Evolutionary conservation across 1,284 basidiomycete genomes (phyloP).

Genomic region (Sporisorium scitamineum): DNA sequence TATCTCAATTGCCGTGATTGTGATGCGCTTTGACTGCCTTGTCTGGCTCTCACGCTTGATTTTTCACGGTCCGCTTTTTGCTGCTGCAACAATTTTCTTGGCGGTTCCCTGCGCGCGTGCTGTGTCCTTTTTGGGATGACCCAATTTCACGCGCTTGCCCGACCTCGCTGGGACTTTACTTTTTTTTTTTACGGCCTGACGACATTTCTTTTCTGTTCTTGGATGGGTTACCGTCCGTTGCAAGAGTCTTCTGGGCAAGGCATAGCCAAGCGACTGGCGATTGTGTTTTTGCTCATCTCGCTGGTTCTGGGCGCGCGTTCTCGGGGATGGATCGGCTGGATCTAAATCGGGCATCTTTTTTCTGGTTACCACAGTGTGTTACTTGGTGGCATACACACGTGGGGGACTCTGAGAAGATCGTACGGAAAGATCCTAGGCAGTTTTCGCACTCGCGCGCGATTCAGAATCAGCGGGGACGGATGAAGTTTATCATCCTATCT

Average conservation of each 20-base stretch:
- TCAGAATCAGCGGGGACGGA: no score
- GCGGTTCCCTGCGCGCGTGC: background rate
- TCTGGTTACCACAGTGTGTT: no score
- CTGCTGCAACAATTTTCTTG: background rate
- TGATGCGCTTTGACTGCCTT: background rate
- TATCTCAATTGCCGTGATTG: background rate
- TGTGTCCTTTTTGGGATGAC: background rate
- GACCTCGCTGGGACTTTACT: background rate
- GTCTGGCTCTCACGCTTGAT: background rate
- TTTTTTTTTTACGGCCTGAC: background rate
- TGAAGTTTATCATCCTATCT: no score
- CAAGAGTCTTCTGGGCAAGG: constrained; percentile 39
- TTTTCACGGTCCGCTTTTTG: background rate
- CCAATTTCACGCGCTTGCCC: constrained; percentile 14
- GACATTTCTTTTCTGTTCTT: background rate
- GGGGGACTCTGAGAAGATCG: background rate
- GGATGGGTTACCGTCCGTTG: constrained; percentile 20
- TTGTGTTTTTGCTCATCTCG: constrained; percentile 42
- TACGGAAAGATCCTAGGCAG: no score
- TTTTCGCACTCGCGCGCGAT: no score
- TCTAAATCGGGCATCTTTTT: constrained; percentile 2
- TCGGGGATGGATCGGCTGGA: constrained; percentile 42
- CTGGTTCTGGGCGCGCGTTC: constrained; percentile 51
- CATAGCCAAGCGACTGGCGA: constrained; percentile 15
- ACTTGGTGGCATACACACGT: no score